phyloP scores from a whole-genome alignment of 306 rosid genomes.

The Citrullus mucosospermus region DNA sequence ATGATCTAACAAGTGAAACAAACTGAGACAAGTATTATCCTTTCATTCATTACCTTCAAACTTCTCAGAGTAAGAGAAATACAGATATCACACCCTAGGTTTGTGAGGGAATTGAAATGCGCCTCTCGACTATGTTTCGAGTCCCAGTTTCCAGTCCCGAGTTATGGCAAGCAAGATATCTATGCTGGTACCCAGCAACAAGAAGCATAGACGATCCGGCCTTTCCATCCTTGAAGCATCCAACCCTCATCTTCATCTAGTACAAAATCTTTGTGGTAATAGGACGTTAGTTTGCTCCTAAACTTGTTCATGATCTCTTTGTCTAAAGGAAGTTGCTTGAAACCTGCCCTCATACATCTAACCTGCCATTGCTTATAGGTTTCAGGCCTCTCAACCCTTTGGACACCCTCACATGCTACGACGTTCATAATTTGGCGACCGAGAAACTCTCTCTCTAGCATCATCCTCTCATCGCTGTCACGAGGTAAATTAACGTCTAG shows the following conservation, averaged over 20 bases:
- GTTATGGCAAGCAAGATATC: neutral
- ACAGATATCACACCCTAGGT: neutral
- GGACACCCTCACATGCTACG: conserved; percentile 15
- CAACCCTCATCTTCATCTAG: conserved; percentile 16
- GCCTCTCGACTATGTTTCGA: neutral
- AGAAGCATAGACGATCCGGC: conserved; percentile 11
- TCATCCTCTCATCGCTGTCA: conserved; percentile 1
- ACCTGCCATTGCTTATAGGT: conserved; percentile 21
- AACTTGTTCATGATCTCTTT: conserved; percentile 10
- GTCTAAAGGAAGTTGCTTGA: conserved; percentile 14
- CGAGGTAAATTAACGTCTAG: conserved; percentile 2
- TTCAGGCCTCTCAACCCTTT: conserved; percentile 21
- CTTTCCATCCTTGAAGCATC: conserved; percentile 27
- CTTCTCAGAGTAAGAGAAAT: neutral
- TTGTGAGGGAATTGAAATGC: neutral
- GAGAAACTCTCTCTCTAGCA: conserved; percentile 4
- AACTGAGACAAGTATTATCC: neutral
- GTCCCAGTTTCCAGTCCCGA: neutral
- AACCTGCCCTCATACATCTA: conserved; percentile 16
- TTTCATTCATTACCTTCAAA: neutral
- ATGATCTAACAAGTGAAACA: neutral
- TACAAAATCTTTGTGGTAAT: conserved; percentile 11
- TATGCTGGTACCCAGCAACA: conserved; percentile 17
- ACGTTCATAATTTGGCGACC: conserved; percentile 12
- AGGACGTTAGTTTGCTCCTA: neutral